These are phyloP conservation scores for Penicillium robsamsonii DNA, from an alignment of 495 filamentous ascomycete genomes.

Conservation along the genomic window DNA sequence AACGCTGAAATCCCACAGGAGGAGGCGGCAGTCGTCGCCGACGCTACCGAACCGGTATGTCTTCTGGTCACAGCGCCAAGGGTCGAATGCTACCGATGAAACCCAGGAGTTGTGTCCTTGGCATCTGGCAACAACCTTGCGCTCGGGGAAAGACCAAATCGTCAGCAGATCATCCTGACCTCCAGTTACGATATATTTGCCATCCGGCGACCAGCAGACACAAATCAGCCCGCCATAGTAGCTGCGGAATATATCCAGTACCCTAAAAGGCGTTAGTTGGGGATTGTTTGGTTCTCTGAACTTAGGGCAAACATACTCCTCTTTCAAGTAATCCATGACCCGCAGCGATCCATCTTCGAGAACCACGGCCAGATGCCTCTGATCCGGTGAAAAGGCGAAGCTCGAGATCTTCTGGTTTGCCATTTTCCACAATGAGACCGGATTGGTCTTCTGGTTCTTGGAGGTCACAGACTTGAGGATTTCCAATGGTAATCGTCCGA, in stretches of 20 bases:
- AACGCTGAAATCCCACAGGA: slow-evolving; percentile 96
- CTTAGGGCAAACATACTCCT: slow-evolving; percentile 61
- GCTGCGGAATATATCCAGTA: slow-evolving; percentile 79
- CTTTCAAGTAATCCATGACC: slow-evolving; percentile 86
- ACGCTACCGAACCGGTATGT: slow-evolving; percentile 96
- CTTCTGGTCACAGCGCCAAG: slow-evolving; percentile 91
- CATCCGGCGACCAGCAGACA: slow-evolving; percentile 96
- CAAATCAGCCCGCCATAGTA: slow-evolving; percentile 93
- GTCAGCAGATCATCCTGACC: slow-evolving; percentile 94
- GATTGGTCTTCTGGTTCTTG: slow-evolving; percentile 89
- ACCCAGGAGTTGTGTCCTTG: slow-evolving; percentile 97
- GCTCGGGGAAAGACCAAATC: slow-evolving; percentile 87
- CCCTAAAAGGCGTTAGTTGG: slow-evolving; percentile 44
- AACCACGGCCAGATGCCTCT: slow-evolving; percentile 82
- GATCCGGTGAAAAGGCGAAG: slow-evolving; percentile 86
- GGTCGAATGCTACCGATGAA: slow-evolving; percentile 87
- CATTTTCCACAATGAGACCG: slow-evolving; percentile 85
- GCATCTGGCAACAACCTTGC: slow-evolving; percentile 82
- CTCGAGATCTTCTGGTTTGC: slow-evolving; percentile 85
- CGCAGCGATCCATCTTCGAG: slow-evolving; percentile 88
- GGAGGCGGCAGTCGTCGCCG: slow-evolving; percentile 84
- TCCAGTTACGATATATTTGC: slow-evolving; percentile 91
- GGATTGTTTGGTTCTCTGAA: neutral
- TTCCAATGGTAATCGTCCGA: slow-evolving; percentile 48
- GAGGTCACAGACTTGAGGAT: slow-evolving; percentile 88